Conservation (phyloP, 768 basidiomycete species). For the Termitomyces sp. region DNA sequence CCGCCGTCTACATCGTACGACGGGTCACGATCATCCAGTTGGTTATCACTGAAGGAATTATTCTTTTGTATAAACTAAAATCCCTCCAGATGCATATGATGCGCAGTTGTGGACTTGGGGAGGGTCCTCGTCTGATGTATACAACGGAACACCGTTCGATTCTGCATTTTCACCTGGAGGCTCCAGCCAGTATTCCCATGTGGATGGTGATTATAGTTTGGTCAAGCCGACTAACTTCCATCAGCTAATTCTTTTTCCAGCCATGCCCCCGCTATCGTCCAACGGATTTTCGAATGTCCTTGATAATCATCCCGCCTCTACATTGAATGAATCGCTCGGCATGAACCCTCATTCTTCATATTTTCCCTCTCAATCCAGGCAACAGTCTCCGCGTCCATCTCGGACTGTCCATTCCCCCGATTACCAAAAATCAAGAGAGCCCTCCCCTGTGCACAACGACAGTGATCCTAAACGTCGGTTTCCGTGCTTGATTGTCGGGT, state of each 20-base stretch:
- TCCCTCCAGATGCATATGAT: background rate
- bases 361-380: slow-evolving; percentile 8
- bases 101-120: slow-evolving; percentile 6
- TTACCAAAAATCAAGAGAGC: slow-evolving; percentile 21
- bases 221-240: background rate
- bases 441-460: slow-evolving; percentile 27
- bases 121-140: background rate
- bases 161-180: slow-evolving; percentile 13
- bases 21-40: slow-evolving; percentile 1
- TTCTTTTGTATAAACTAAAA: background rate
- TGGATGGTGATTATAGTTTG: slow-evolving; percentile 19
- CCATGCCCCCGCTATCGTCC: slow-evolving; percentile 24
- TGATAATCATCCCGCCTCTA: slow-evolving; percentile 24
- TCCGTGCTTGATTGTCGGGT: slow-evolving; percentile 41
- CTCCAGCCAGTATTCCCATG: slow-evolving; percentile 27
- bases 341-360: slow-evolving; percentile 8
- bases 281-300: slow-evolving; percentile 26
- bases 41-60: background rate
- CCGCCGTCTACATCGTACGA: background rate
- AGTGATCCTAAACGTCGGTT: slow-evolving; percentile 35
- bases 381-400: slow-evolving; percentile 8
- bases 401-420: slow-evolving; percentile 5
- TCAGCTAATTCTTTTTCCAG: slow-evolving; percentile 11
- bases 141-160: background rate
- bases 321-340: slow-evolving; percentile 18